Conservation (phyloP, 2,329 filamentous ascomycete genomes). For the Fusarium camptoceras region DNA sequence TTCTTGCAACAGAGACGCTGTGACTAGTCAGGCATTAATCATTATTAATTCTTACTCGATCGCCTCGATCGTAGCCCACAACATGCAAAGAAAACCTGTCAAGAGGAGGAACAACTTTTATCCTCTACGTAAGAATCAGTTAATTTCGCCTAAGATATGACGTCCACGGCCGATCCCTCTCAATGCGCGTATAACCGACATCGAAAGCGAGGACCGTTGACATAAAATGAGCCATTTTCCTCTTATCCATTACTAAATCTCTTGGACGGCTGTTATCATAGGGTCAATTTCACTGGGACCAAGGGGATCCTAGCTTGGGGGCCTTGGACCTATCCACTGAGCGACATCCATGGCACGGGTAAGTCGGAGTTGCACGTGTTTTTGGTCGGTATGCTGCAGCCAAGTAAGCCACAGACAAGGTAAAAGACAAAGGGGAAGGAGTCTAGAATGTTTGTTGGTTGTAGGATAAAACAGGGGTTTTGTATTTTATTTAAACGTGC, state of each 20-base stretch:
- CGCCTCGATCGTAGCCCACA: background rate
- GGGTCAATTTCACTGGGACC: conserved; percentile 5
- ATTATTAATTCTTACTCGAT: background rate
- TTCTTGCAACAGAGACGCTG: background rate
- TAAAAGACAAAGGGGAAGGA: background rate
- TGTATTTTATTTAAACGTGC: background rate
- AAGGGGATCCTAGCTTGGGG: background rate
- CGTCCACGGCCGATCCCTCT: background rate
- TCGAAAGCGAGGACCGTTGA: background rate
- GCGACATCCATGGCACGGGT: background rate
- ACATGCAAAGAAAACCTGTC: background rate
- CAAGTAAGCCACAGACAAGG: background rate
- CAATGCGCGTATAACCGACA: background rate
- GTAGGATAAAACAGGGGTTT: background rate
- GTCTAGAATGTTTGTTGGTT: conserved; percentile 3
- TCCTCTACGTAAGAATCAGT: background rate
- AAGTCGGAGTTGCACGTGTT: background rate
- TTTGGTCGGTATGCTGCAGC: background rate
- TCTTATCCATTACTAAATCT: background rate
- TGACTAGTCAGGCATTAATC: background rate
- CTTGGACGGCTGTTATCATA: background rate
- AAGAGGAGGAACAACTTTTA: background rate
- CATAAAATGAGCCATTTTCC: background rate
- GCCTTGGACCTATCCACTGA: background rate
- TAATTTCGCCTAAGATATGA: background rate